Evolutionary conservation across 345 rosid genomes (phyloP).

Genomic region (Citrus hindsii): DNA sequence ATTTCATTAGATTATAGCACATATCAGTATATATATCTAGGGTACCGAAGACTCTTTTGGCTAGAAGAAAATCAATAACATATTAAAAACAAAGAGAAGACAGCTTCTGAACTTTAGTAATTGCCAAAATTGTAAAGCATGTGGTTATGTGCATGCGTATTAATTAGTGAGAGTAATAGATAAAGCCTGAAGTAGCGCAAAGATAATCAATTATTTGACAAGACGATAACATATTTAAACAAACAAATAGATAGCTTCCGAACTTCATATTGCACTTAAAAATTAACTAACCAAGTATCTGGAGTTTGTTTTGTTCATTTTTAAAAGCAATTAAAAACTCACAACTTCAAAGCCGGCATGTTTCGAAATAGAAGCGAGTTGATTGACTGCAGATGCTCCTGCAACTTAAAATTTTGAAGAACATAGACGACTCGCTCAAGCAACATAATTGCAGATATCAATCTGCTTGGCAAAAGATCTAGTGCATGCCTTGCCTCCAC

Average conservation of each 20-base stretch:
- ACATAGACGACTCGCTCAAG: too few species aligned
- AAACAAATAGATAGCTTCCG: not conserved
- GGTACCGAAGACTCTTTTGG: not conserved
- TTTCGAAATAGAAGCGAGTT: not conserved
- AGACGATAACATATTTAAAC: constrained; percentile 13
- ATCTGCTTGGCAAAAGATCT: too few species aligned
- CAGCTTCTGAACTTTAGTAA: not conserved
- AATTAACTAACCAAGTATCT: not conserved
- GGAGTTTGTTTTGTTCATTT: not conserved
- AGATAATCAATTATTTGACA: constrained; percentile 5
- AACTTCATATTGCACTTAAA: not conserved
- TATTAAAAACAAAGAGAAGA: not conserved
- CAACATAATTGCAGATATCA: too few species aligned
- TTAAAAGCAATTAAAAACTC: not conserved
- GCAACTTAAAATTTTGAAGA: not conserved
- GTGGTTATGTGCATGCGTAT: not conserved
- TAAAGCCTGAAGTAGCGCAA: not conserved
- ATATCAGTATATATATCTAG: too few species aligned
- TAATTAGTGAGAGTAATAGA: not conserved
- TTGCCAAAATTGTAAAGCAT: not conserved
- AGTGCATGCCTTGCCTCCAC: too few species aligned
- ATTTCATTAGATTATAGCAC: too few species aligned
- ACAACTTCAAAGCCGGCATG: not conserved
- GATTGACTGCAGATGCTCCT: not conserved
- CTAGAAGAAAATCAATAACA: not conserved